These are phyloP conservation scores for Elsinoe ampelina DNA, from an alignment of 2,329 filamentous ascomycete species.

Conservation along the genomic window DNA sequence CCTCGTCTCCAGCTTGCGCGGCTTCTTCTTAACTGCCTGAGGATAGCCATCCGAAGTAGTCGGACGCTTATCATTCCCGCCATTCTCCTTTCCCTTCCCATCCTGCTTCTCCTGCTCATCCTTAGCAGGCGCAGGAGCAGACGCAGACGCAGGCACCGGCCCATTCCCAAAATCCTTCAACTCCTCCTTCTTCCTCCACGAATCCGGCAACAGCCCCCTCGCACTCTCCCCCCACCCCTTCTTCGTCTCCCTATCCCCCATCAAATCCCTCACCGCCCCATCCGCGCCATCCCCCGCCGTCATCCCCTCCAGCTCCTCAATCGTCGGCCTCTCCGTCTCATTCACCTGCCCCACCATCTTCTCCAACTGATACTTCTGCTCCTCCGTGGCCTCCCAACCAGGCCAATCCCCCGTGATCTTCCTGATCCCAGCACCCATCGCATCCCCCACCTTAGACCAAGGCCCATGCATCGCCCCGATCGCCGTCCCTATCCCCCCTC, in stretches of 20 bases:
- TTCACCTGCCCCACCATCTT: constrained; percentile 31
- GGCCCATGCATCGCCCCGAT: constrained; percentile 30
- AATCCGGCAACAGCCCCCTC: not conserved
- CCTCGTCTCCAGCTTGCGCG: not conserved
- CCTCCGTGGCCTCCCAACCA: constrained; percentile 26
- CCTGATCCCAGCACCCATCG: constrained; percentile 29
- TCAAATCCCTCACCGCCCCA: not conserved
- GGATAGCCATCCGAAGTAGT: not conserved
- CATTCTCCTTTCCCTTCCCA: not conserved
- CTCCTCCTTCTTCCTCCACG: not conserved
- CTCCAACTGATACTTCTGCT: constrained; percentile 29
- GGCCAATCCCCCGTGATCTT: constrained; percentile 28
- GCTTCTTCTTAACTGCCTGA: not conserved
- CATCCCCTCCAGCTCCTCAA: constrained; percentile 29
- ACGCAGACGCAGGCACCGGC: not conserved
- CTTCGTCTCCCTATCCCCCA: not conserved
- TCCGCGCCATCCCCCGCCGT: constrained; percentile 18
- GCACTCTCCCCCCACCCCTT: not conserved
- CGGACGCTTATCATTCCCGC: not conserved
- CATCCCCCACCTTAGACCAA: constrained; percentile 29
- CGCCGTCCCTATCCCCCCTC: constrained; percentile 28
- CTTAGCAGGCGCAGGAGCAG: not conserved
- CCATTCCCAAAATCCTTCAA: not conserved
- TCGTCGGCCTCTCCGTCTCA: constrained; percentile 25
- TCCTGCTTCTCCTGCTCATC: not conserved